Percentiles rank a stretch among this genome's conserved stretches.
Conservation (phyloP, 2,329 filamentous ascomycete genomes). For the Epichloe scottii region DNA sequence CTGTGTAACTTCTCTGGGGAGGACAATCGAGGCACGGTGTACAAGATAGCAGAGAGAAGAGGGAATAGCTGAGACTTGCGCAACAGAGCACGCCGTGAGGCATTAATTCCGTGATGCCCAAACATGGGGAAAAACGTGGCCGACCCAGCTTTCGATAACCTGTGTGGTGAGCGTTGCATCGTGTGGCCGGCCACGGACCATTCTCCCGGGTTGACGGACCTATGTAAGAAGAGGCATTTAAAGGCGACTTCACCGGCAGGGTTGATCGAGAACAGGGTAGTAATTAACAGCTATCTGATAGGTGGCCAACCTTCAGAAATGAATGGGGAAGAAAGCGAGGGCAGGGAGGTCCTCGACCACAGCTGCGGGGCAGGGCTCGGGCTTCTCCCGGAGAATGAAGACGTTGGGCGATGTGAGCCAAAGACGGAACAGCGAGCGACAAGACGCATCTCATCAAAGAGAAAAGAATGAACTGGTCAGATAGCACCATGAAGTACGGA, state of each 20-base stretch:
- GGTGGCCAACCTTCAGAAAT: no score
- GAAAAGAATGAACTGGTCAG: not conserved
- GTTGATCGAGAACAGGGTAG: no score
- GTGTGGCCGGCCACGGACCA: not conserved
- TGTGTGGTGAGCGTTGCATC: not conserved
- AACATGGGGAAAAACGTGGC: not conserved
- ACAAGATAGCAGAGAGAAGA: not conserved
- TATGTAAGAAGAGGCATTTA: not conserved
- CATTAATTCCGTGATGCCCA: not conserved
- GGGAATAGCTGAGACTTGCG: not conserved
- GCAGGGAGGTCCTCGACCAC: no score
- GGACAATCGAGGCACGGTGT: not conserved
- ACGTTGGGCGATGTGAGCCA: no score
- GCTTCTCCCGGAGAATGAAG: not conserved
- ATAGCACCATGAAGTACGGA: not conserved
- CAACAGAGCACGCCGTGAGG: not conserved
- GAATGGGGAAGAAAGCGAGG: no score
- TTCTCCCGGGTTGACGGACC: not conserved
- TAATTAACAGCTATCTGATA: no score
- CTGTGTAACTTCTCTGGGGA: not conserved
- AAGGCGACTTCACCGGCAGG: not conserved
- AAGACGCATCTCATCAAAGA: not conserved
- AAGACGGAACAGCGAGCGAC: no score
- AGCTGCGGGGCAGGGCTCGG: not conserved
- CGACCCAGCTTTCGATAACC: not conserved